These are phyloP conservation scores for Hygrocybe punicea DNA, from an alignment of 768 basidiomycete genomes.

Conservation along the genomic window DNA sequence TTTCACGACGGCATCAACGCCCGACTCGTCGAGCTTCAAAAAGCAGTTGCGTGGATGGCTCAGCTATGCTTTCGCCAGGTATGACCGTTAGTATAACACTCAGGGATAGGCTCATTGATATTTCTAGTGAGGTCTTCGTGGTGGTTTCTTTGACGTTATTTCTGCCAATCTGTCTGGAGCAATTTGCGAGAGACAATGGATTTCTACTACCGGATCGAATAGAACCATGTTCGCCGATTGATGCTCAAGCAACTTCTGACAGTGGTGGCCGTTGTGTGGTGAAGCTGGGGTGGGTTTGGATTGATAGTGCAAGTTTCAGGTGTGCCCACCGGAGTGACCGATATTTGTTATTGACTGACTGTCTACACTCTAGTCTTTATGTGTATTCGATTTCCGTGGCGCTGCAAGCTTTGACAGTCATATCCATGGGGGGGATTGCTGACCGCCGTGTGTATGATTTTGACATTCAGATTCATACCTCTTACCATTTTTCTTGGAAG, in stretches of 20 bases:
- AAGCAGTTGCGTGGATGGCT: constrained; percentile 70
- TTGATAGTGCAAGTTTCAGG: constrained; percentile 93
- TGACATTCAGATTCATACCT: not conserved
- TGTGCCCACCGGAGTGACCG: constrained; percentile 43
- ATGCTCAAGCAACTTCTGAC: constrained; percentile 13
- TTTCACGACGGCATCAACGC: not conserved
- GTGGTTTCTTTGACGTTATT: constrained; percentile 79
- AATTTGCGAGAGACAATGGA: constrained; percentile 88
- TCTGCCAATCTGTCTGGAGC: constrained; percentile 79
- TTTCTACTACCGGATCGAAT: constrained; percentile 67
- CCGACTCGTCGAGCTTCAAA: constrained; percentile 25
- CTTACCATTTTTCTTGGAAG: constrained; percentile 15
- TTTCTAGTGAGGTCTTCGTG: constrained; percentile 71
- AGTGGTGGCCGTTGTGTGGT: constrained; percentile 66
- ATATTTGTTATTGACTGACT: not conserved
- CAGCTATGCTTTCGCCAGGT: constrained; percentile 82
- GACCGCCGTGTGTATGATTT: constrained; percentile 65
- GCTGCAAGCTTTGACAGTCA: constrained; percentile 88
- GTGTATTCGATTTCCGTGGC: constrained; percentile 85
- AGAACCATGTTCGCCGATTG: constrained; percentile 48
- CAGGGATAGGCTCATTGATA: not conserved
- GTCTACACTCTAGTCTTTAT: constrained; percentile 58
- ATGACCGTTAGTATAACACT: constrained; percentile 18
- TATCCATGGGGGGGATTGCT: constrained; percentile 89
- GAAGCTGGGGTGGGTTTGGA: constrained; percentile 77